Evolutionary conservation across 2,329 filamentous ascomycete genomes (phyloP).

Genomic region (Monilinia fructicola): DNA sequence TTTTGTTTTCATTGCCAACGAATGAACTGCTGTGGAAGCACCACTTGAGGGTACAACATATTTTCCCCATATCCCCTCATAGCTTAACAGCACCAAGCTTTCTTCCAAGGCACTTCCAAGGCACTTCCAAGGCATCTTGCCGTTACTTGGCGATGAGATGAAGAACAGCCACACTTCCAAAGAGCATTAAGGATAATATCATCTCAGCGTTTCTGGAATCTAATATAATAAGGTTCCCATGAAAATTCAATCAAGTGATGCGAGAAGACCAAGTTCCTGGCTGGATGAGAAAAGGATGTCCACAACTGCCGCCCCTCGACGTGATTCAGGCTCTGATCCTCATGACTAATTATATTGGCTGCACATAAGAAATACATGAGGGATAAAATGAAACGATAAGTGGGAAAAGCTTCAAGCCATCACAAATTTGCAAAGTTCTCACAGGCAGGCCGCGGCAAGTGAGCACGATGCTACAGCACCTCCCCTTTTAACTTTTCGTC

Average conservation of each 20-base stretch:
- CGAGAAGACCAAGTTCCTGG: not conserved
- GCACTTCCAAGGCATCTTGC: constrained; percentile 10
- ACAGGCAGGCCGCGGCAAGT: no score
- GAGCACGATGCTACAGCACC: no score
- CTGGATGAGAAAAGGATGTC: not conserved
- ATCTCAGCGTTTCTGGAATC: not conserved
- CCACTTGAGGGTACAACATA: not conserved
- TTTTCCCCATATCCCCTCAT: not conserved
- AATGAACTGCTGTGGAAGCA: not conserved
- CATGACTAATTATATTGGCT: no score
- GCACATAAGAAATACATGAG: not conserved
- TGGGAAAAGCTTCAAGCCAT: not conserved
- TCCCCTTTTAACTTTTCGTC: no score
- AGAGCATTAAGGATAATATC: not conserved
- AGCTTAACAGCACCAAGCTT: constrained; percentile 23
- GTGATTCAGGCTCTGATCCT: no score
- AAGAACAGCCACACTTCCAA: constrained; percentile 3
- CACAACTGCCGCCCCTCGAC: not conserved
- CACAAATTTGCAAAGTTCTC: not conserved
- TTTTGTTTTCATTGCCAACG: not conserved
- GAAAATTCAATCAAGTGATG: not conserved
- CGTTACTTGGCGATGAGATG: constrained; percentile 22
- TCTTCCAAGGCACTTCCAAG: constrained; percentile 17
- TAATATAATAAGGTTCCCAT: not conserved
- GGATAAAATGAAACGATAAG: constrained; percentile 11